Evolutionary conservation across 75 land plant genomes (phyloP), one percentile per base, ranked within the genome.

Genomic region (Sequoia sempervirens): DNA sequence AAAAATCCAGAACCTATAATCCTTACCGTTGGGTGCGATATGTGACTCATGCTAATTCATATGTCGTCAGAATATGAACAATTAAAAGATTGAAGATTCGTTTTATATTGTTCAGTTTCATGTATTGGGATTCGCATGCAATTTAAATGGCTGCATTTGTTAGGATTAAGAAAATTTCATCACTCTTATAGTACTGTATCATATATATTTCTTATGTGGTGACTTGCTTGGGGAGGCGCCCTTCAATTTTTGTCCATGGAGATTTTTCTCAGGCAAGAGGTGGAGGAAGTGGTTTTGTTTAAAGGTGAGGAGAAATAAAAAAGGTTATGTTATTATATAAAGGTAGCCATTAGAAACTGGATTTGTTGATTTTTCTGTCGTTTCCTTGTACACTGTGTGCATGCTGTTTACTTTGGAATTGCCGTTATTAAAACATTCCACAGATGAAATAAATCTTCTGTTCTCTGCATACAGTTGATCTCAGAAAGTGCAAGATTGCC

Each of bases 21-120:
- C 99, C 99, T 64, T 91, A 97, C 87, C 85, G 99, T 52, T 97
- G 96, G 99, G 99, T 97, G 84, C 90, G 99, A 86, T 95, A 97
- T 86, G 98, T 97, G 38, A 95, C 98, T 34, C 96, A 94, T 85
- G 91, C 99, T 72, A 92, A 93, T 83, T 97, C 98, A 5, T 97
- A 97, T 90, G 99, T 95, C 23, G 87, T 95, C 78, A 93, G 99
- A 43, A 84, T 93, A 83, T 97, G 85, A 92, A 80, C 38, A 46
- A 81, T 54, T 36, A n/a, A 12, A 79, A 32, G 3, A 30, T 70
- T 15, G 4, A 70, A 70, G 73, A 70, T 30, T 30, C 2, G 53
- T 70, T 30, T 70, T 70, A 70, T 32, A 30, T 70, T 70, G n/a
- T 7, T 32, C 15, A 70, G 12, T 70, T 70, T 32, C 12, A 30